A percentile compares a stretch with the other conserved stretches of the same genome.
These are phyloP conservation scores for Comarum palustre DNA, from an alignment of 306 rosid genomes.

Conservation along the genomic window DNA sequence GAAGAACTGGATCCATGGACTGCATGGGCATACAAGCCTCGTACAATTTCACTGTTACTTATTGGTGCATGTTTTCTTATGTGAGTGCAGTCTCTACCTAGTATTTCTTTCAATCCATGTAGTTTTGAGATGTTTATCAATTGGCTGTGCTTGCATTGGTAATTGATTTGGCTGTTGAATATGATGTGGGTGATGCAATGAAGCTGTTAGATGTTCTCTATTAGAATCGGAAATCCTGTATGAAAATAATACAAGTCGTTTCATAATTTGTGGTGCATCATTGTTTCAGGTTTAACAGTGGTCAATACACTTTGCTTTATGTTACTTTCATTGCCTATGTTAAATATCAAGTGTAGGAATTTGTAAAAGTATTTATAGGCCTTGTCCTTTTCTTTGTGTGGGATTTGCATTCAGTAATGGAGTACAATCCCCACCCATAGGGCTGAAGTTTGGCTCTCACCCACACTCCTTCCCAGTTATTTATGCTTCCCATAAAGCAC, in stretches of 20 bases:
- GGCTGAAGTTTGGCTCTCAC: not conserved
- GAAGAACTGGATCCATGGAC: conserved; percentile 99
- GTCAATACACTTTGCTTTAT: not conserved
- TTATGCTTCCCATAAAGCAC: too few species aligned
- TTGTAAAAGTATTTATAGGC: not conserved
- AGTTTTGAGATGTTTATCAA: not conserved
- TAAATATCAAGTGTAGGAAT: not conserved
- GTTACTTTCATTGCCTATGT: not conserved
- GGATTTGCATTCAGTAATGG: not conserved
- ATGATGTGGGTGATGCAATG: not conserved
- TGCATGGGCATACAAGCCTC: conserved; percentile 99
- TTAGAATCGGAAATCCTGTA: not conserved
- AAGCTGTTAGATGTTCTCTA: not conserved
- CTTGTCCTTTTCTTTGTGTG: conserved; percentile 1
- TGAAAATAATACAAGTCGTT: not conserved
- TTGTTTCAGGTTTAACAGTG: not conserved
- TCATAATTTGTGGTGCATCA: not conserved
- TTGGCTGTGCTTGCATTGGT: not conserved
- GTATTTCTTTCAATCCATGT: conserved; percentile 9
- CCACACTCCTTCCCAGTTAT: too few species aligned
- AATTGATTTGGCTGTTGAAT: not conserved
- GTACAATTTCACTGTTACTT: conserved; percentile 80
- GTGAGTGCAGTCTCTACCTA: conserved; percentile 52
- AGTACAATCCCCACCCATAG: not conserved
- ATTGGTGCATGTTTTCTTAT: conserved; percentile 95